Evolutionary conservation across 305 asterid genomes (phyloP).

Genomic region (Fraxinus angustifolia): DNA sequence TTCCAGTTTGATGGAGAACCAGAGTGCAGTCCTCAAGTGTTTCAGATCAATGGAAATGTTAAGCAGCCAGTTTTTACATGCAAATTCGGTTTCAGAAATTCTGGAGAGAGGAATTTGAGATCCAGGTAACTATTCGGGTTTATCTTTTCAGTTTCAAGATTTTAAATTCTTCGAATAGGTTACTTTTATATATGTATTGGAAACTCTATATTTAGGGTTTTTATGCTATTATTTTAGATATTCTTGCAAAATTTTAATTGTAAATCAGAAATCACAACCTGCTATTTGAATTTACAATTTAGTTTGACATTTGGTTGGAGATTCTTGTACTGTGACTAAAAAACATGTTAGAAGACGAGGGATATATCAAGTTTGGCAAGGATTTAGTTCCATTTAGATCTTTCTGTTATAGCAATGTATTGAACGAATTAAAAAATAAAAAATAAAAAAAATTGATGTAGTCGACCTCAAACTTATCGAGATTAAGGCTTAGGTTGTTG

Average conservation of each 20-base stretch:
- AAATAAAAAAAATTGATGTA: background rate
- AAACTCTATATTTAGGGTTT: background rate
- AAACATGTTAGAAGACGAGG: too few species aligned
- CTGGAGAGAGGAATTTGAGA: conserved; percentile 60
- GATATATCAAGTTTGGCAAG: background rate
- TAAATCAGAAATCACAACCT: too few species aligned
- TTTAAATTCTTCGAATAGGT: background rate
- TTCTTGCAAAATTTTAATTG: too few species aligned
- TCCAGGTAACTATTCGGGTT: conserved; percentile 52
- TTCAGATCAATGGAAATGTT: conserved; percentile 86
- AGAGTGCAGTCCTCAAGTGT: conserved; percentile 96
- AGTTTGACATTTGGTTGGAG: too few species aligned
- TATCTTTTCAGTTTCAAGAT: background rate
- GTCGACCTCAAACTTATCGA: background rate
- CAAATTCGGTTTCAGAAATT: conserved; percentile 74
- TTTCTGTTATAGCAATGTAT: background rate
- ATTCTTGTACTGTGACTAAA: too few species aligned
- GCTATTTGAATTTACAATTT: too few species aligned
- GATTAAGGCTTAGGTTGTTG: background rate
- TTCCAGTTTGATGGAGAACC: conserved; percentile 91
- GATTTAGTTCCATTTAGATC: background rate
- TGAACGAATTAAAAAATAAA: background rate
- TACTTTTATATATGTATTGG: background rate
- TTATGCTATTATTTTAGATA: too few species aligned
- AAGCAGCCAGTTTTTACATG: conserved; percentile 87